A percentile compares a stretch with the other conserved stretches of the same genome.
Conservation (phyloP, 352 stramenopile species). For the Phytopythium helicoides region DNA sequence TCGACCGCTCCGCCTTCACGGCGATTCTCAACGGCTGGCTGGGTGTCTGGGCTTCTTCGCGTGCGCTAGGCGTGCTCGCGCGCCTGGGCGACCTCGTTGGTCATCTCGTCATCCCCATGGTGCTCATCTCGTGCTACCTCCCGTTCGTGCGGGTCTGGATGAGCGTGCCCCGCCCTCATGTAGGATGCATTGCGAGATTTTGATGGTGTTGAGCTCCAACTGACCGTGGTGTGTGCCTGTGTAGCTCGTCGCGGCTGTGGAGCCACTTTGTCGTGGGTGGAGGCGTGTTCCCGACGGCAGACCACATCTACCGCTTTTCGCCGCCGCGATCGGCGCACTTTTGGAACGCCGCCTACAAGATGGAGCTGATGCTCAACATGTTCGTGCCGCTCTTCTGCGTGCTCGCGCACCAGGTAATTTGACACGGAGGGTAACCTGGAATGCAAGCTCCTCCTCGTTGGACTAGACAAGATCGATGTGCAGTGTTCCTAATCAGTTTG, state of each 20-base stretch:
- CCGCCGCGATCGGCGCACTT: conserved; percentile 72
- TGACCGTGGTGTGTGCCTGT: conserved; percentile 3
- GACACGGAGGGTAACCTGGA: conserved; percentile 1
- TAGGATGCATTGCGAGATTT: conserved; percentile 11
- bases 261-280: conserved; percentile 68
- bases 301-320: conserved; percentile 78
- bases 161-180: conserved; percentile 69
- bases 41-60: conserved; percentile 70
- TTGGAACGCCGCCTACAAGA: conserved; percentile 77
- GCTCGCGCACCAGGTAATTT: conserved; percentile 72
- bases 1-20: conserved; percentile 76
- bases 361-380: conserved; percentile 76
- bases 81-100: conserved; percentile 62
- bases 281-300: conserved; percentile 67
- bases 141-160: conserved; percentile 80
- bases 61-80: conserved; percentile 51
- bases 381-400: conserved; percentile 78
- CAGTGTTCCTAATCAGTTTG: conserved; percentile 3
- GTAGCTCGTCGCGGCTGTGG: conserved; percentile 74
- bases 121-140: conserved; percentile 74
- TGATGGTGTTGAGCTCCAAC: background rate
- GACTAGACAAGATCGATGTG: background rate
- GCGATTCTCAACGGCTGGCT: conserved; percentile 73
- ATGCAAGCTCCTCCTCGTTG: background rate
- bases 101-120: conserved; percentile 69